Evolutionary conservation across 805 yeast genomes (phyloP).

Genomic region (Yueomyces sinensis): DNA sequence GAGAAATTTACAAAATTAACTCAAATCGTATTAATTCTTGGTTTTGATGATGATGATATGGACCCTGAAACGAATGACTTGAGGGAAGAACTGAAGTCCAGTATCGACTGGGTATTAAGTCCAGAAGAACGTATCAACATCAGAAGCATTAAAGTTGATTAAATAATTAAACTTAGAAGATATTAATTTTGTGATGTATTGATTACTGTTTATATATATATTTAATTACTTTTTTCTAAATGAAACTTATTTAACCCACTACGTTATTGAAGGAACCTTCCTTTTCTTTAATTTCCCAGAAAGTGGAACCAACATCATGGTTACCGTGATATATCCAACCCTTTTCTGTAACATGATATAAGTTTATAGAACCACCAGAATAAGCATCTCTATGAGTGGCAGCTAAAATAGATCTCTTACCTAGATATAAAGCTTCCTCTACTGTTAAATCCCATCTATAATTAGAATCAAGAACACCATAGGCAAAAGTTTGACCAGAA

Average conservation of each 20-base stretch:
- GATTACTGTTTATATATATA: no score
- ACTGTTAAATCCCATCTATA: constrained; percentile 84
- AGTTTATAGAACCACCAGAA: constrained; percentile 92
- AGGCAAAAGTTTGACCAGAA: constrained; percentile 98
- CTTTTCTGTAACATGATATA: constrained; percentile 81
- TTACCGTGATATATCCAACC: constrained; percentile 98
- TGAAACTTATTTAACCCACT: constrained; percentile 26
- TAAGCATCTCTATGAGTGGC: constrained; percentile 98
- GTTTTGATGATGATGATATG: constrained; percentile 60
- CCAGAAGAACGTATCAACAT: constrained; percentile 61
- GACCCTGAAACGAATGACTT: constrained; percentile 20
- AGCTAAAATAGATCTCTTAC: constrained; percentile 90
- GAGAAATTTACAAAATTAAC: constrained; percentile 72
- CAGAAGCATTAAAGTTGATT: constrained; percentile 38
- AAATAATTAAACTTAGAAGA: no score
- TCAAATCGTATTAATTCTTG: constrained; percentile 69
- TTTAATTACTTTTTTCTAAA: no score
- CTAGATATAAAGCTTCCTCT: constrained; percentile 88
- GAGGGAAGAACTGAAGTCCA: constrained; percentile 29
- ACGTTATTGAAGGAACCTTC: constrained; percentile 88
- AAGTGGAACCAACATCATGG: constrained; percentile 76
- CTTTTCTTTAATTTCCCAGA: constrained; percentile 81
- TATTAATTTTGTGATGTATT: no score
- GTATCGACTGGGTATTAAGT: constrained; percentile 59
- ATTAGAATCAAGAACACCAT: constrained; percentile 91